These are phyloP conservation scores for Podila horticola DNA, from an alignment of 192 early-diverging fungal genomes.

Conservation along the genomic window DNA sequence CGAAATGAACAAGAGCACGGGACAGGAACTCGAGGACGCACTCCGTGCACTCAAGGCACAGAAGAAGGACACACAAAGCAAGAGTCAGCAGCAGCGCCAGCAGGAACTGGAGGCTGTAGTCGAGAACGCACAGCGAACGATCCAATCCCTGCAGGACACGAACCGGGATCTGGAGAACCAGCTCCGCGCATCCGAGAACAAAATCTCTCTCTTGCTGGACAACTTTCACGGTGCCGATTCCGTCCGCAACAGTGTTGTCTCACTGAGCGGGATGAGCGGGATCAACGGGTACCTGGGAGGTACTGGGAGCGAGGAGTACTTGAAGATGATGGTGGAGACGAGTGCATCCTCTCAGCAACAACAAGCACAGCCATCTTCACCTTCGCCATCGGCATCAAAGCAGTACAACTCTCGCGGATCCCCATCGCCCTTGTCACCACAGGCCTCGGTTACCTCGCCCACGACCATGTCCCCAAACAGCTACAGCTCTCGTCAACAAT, in stretches of 20 bases:
- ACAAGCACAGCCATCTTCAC: not conserved
- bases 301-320: not conserved
- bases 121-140: conserved; percentile 29
- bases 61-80: not conserved
- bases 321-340: not conserved
- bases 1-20: conserved; percentile 34
- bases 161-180: conserved; percentile 50
- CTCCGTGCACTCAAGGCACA: conserved; percentile 30
- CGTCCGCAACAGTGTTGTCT: conserved; percentile 33
- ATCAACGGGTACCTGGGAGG: not conserved
- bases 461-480: not conserved
- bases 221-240: conserved; percentile 36
- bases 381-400: not conserved
- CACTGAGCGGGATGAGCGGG: conserved; percentile 11
- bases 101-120: conserved; percentile 19
- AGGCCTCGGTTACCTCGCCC: not conserved
- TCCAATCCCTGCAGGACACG: conserved; percentile 9
- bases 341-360: not conserved
- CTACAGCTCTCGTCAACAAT: not conserved
- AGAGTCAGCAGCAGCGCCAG: not conserved
- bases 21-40: conserved; percentile 44
- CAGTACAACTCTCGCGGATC: not conserved
- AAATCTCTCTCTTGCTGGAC: conserved; percentile 43
- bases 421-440: not conserved
- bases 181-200: conserved; percentile 41